phyloP scores from a whole-genome alignment of 1,284 basidiomycete genomes.

The Filobasidium uniguttulatum region DNA sequence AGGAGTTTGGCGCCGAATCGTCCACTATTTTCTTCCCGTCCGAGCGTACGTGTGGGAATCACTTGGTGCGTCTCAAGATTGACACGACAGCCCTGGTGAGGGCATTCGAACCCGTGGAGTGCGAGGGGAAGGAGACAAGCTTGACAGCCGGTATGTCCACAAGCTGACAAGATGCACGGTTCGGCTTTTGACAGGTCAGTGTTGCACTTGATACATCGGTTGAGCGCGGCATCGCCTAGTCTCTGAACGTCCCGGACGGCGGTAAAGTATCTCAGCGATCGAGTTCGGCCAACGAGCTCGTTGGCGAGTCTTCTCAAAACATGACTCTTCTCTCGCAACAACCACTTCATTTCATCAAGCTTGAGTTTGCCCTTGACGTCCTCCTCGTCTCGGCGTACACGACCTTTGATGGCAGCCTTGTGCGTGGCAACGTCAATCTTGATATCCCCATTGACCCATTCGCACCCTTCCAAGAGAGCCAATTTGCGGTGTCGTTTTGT shows the following conservation, averaged over 20 bases:
- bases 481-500: constrained; percentile 48
- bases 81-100: constrained; percentile 57
- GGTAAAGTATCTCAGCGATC: constrained; percentile 78
- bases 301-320: constrained; percentile 67
- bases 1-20: constrained; percentile 81
- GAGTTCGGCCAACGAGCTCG: constrained; percentile 73
- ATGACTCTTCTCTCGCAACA: constrained; percentile 72
- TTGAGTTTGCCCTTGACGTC: constrained; percentile 21
- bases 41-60: constrained; percentile 40
- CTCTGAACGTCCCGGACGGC: constrained; percentile 77
- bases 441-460: constrained; percentile 10
- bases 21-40: constrained; percentile 69
- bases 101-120: constrained; percentile 54
- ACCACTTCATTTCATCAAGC: constrained; percentile 53
- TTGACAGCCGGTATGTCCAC: constrained; percentile 72
- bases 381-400: constrained; percentile 37
- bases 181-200: constrained; percentile 18
- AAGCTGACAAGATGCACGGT: constrained; percentile 72
- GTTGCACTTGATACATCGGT: constrained; percentile 42
- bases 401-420: constrained; percentile 17
- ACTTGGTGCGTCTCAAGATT: constrained; percentile 47
- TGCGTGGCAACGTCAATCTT: constrained; percentile 8
- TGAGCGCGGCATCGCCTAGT: constrained; percentile 47
- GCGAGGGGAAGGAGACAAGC: constrained; percentile 58
- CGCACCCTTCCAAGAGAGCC: constrained; percentile 46